phyloP scores from a whole-genome alignment of 2,329 filamentous ascomycete genomes.

The Aspergillus terreus region DNA sequence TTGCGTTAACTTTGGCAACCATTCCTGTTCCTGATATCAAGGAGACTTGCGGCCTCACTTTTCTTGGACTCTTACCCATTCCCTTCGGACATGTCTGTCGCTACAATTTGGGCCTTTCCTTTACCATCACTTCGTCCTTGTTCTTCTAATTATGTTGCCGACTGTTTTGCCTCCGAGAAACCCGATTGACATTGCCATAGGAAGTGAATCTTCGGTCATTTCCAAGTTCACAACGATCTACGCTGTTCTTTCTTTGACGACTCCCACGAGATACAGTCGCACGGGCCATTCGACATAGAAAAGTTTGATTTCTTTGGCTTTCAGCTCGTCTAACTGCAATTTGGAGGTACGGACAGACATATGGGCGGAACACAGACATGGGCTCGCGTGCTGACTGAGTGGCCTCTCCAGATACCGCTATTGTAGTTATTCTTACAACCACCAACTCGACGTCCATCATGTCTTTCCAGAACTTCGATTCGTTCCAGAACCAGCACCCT shows the following conservation, averaged over 20 bases:
- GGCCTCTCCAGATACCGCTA: constrained; percentile 11
- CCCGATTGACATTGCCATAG: background rate
- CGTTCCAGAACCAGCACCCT: constrained; percentile 58
- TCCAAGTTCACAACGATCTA: constrained; percentile 31
- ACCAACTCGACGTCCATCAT: constrained; percentile 42
- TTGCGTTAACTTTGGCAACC: no score
- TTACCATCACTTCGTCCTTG: background rate
- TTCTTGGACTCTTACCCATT: no score
- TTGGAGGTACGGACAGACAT: constrained; percentile 17
- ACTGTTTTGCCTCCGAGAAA: background rate
- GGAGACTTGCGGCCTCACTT: no score
- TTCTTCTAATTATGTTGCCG: background rate
- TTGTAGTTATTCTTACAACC: constrained; percentile 17
- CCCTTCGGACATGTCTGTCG: no score
- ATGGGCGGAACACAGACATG: background rate
- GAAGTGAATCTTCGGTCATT: constrained; percentile 29
- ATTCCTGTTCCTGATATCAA: no score
- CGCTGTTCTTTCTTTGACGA: constrained; percentile 39
- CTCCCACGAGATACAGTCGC: constrained; percentile 36
- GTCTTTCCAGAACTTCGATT: constrained; percentile 65
- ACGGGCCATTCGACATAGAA: constrained; percentile 31
- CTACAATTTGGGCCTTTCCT: no score
- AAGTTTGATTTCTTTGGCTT: constrained; percentile 21
- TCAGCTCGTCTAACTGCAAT: constrained; percentile 17
- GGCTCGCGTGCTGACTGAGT: background rate